Conservation (phyloP, 2,329 filamentous ascomycete genomes). For the Simplicillium aogashimaense region DNA sequence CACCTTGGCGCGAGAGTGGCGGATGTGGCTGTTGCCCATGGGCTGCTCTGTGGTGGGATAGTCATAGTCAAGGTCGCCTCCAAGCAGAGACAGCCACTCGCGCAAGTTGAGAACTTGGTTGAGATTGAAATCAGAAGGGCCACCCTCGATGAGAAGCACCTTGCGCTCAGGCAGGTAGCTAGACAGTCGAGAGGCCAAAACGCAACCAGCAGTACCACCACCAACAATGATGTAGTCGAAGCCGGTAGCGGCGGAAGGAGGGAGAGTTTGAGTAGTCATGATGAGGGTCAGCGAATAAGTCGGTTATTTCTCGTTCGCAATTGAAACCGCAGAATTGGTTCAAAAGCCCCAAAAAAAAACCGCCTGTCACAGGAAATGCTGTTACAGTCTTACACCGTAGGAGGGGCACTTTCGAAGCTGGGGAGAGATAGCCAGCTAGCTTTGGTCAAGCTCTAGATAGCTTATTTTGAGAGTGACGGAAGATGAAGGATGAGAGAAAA, state of each 20-base stretch:
- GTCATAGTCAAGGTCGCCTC: conserved; percentile 84
- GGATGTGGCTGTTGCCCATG: conserved; percentile 84
- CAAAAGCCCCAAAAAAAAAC: background rate
- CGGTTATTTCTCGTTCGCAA: background rate
- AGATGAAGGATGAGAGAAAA: background rate
- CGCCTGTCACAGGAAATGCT: background rate
- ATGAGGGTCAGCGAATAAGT: conserved; percentile 15
- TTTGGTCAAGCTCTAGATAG: conserved; percentile 5
- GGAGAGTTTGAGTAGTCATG: conserved; percentile 61
- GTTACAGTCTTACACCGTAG: conserved; percentile 2
- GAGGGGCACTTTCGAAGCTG: conserved; percentile 2
- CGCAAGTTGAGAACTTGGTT: conserved; percentile 78
- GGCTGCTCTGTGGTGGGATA: conserved; percentile 85
- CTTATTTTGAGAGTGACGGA: conserved; percentile 2
- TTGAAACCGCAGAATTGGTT: background rate
- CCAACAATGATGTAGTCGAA: conserved; percentile 83
- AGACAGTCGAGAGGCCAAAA: conserved; percentile 69
- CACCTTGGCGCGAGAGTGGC: conserved; percentile 86
- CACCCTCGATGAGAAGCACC: conserved; percentile 77
- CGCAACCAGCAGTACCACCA: conserved; percentile 78
- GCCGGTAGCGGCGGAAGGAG: conserved; percentile 51
- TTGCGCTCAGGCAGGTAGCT: conserved; percentile 76
- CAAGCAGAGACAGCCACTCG: conserved; percentile 77
- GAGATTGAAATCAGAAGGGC: conserved; percentile 82
- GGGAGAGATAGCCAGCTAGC: conserved; percentile 2